Conservation (phyloP, 495 filamentous ascomycete species). For the Extremus antarcticus region DNA sequence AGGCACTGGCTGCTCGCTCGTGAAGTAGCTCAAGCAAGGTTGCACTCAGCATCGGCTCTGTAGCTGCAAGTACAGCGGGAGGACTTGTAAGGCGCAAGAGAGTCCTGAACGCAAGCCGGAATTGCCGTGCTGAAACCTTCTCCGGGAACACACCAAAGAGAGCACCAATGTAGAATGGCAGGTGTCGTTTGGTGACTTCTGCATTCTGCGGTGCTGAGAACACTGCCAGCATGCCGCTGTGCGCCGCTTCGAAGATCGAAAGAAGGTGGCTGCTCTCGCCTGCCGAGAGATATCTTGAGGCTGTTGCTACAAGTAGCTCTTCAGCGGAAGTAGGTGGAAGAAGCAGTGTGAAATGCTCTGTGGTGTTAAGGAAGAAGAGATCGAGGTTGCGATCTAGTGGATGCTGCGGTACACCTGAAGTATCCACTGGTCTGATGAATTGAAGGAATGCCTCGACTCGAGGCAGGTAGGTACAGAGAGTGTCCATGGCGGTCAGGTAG, state of each 20-base stretch:
- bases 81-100: slow-evolving; percentile 78
- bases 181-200: slow-evolving; percentile 55
- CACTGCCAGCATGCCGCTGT: slow-evolving; percentile 73
- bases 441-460: slow-evolving; percentile 60
- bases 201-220: slow-evolving; percentile 70
- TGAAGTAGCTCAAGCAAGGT: slow-evolving; percentile 72
- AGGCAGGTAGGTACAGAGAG: slow-evolving; percentile 61
- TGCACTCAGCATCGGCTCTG: slow-evolving; percentile 64
- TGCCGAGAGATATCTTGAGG: slow-evolving; percentile 65
- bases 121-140: slow-evolving; percentile 77
- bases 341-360: slow-evolving; percentile 71
- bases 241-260: slow-evolving; percentile 78
- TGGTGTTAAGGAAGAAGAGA: slow-evolving; percentile 83
- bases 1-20: slow-evolving; percentile 49
- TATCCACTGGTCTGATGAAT: slow-evolving; percentile 49
- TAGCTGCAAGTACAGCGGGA: slow-evolving; percentile 58
- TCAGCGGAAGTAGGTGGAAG: slow-evolving; percentile 57
- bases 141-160: slow-evolving; percentile 76
- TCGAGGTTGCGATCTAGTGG: slow-evolving; percentile 71
- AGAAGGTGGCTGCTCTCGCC: slow-evolving; percentile 49
- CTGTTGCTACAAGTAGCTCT: slow-evolving; percentile 60
- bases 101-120: slow-evolving; percentile 85
- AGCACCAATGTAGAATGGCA: slow-evolving; percentile 78
- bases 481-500: slow-evolving; percentile 79
- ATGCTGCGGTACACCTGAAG: slow-evolving; percentile 59